These are phyloP conservation scores for Penicillium ochrochloron DNA, from an alignment of 495 filamentous ascomycete genomes.

Conservation along the genomic window DNA sequence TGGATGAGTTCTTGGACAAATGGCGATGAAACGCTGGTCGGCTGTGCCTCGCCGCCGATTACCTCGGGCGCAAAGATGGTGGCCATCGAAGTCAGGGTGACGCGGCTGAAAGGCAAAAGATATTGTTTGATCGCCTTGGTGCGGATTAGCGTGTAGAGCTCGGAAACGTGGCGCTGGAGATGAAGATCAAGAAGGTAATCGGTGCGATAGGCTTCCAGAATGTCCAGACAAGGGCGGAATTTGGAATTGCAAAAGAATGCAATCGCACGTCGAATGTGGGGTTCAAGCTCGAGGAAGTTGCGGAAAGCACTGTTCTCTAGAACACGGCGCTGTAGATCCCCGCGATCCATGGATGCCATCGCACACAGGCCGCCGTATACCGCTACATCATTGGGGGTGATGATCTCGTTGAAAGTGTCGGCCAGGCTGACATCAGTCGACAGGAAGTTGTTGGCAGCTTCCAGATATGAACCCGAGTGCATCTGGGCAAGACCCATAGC, in stretches of 20 bases:
- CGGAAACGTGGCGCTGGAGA: slow-evolving; percentile 73
- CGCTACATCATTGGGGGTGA: slow-evolving; percentile 86
- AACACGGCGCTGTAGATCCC: slow-evolving; percentile 72
- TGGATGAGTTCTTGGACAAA: slow-evolving; percentile 76
- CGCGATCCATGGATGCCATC: slow-evolving; percentile 84
- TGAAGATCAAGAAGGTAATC: slow-evolving; percentile 93
- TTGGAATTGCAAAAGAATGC: slow-evolving; percentile 84
- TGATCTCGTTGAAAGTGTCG: slow-evolving; percentile 69
- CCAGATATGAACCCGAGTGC: slow-evolving; percentile 63
- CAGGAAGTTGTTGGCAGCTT: slow-evolving; percentile 77
- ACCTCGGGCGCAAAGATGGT: slow-evolving; percentile 60
- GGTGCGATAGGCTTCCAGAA: slow-evolving; percentile 76
- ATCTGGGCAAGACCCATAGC: slow-evolving; percentile 74
- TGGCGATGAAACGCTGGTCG: slow-evolving; percentile 52
- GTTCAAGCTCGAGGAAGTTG: slow-evolving; percentile 87
- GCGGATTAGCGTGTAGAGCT: slow-evolving; percentile 73
- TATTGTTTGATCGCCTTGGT: slow-evolving; percentile 94
- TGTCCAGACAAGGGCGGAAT: slow-evolving; percentile 80
- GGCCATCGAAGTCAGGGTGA: slow-evolving; percentile 71
- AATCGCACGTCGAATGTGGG: slow-evolving; percentile 91
- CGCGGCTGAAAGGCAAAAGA: slow-evolving; percentile 77
- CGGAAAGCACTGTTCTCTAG: slow-evolving; percentile 82
- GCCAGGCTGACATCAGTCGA: slow-evolving; percentile 55
- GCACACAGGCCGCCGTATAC: slow-evolving; percentile 91
- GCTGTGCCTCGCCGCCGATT: slow-evolving; percentile 39